Conservation (phyloP, 202 grass and related monocot species). For the Cymbopogon flexuosus region DNA sequence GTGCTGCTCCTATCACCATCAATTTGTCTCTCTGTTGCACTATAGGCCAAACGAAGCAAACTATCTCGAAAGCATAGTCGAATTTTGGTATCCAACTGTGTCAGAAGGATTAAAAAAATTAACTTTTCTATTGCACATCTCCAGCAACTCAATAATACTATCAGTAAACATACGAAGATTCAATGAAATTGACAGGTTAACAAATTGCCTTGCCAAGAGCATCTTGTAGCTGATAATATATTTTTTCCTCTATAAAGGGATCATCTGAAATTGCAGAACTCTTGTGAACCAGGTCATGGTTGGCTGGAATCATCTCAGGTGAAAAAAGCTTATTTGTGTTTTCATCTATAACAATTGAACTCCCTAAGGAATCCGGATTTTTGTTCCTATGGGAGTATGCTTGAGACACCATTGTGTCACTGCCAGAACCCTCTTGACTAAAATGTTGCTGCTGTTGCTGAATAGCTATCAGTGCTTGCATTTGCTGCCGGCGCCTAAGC, state of each 20-base stretch:
- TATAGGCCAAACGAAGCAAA: constrained; percentile 75
- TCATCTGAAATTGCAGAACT: constrained; percentile 46
- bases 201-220: constrained; percentile 51
- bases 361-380: constrained; percentile 41
- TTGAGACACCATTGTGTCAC: constrained; percentile 37
- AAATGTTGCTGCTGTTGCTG: constrained; percentile 69
- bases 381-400: constrained; percentile 40
- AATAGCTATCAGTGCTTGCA: constrained; percentile 65
- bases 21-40: constrained; percentile 70
- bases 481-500: constrained; percentile 63
- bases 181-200: constrained; percentile 19
- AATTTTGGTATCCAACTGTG: constrained; percentile 73
- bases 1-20: constrained; percentile 55
- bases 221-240: constrained; percentile 68
- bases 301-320: constrained; percentile 30
- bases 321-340: constrained; percentile 31
- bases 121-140: not conserved
- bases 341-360: constrained; percentile 39
- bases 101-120: constrained; percentile 22
- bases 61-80: constrained; percentile 70
- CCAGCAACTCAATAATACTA: constrained; percentile 9
- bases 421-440: constrained; percentile 41
- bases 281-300: constrained; percentile 31
- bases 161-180: constrained; percentile 8
- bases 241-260: constrained; percentile 50